phyloP scores from a whole-genome alignment of 345 rosid genomes.

The Ceriops zippeliana region DNA sequence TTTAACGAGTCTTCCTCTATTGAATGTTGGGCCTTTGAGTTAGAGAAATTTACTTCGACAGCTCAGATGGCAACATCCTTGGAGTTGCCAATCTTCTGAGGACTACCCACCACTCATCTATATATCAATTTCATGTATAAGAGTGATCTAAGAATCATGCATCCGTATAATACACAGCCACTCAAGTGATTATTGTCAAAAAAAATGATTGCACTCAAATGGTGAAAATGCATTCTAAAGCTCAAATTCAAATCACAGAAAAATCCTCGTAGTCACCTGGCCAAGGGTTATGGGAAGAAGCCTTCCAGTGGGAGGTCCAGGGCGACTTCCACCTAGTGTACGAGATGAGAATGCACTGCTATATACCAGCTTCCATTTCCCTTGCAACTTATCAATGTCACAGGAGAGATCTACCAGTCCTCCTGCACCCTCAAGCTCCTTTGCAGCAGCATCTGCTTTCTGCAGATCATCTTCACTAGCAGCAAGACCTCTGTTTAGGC shows the following conservation, averaged over 20 bases:
- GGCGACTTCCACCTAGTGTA: slow-evolving; percentile 85
- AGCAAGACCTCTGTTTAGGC: slow-evolving; percentile 85
- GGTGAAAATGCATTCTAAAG: neutral
- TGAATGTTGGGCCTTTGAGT: neutral
- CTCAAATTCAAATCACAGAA: neutral
- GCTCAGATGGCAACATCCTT: neutral
- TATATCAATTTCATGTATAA: too few relatives aligned
- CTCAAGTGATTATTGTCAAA: neutral
- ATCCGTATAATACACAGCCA: neutral
- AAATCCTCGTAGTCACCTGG: slow-evolving; percentile 45
- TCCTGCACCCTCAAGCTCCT: slow-evolving; percentile 66
- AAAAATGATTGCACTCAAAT: neutral
- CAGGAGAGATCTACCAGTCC: slow-evolving; percentile 58
- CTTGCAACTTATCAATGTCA: slow-evolving; percentile 67
- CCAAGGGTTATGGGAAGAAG: slow-evolving; percentile 87
- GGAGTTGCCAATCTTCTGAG: neutral
- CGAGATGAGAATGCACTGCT: slow-evolving; percentile 95
- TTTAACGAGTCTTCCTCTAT: neutral
- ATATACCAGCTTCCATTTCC: slow-evolving; percentile 80
- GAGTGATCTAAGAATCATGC: neutral
- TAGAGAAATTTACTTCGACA: neutral
- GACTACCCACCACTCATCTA: too few relatives aligned
- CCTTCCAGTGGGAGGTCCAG: slow-evolving; percentile 86
- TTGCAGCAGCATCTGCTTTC: slow-evolving; percentile 69
- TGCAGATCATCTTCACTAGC: slow-evolving; percentile 58